Evolutionary conservation across 768 basidiomycete genomes (phyloP), one percentile per base, ranked within the genome.

Genomic region (Tylopilus felleus): DNA sequence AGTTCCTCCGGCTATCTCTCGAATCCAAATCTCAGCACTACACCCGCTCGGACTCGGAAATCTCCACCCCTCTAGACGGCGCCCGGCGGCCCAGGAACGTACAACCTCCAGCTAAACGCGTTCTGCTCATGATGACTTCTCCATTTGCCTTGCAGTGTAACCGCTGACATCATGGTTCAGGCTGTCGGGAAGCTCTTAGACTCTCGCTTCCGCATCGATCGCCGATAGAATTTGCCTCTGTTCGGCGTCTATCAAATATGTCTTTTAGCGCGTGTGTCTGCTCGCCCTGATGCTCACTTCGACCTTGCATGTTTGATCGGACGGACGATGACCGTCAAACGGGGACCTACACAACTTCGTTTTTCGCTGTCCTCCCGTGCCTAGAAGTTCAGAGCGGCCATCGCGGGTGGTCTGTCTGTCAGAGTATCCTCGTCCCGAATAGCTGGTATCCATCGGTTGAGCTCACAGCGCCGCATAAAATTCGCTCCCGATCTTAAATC

Each of bases 171-270:
- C 39, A 23, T 41, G 33, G 13, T 47, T 17, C 28, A 23, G 29
- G 19, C 21, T 52, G 1, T 33, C 23, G 22, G 46, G 35, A 31
- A 40, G 13, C 33, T 42, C 8, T 29, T n/a, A n/a, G n/a, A n/a
- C 33, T 47, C 40, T 58, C 36, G 35, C 29, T 23, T 35, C 49
- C 21, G 49, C 29, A 44, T 23, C 22, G 45, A 38, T 53, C 7
- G 16, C 25, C 16, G 36, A 36, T 28, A 41, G 48, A 52, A 38
- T 47, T 58, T 48, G 22, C 7, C 33, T 5, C 35, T 21, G 1
- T 25, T 27, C 58, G 56, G 56, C 44, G 27, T 31, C 45, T 58
- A 38, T 58, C 27, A 27, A 40, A 35, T n/a, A 40, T 51, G 55
- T 23, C 23, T 19, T 44, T 9, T 13, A 3, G 21, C 46, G 38